Base-by-base conservation (phyloP, 805 yeast species). In the Candida odintsovae region DNA sequence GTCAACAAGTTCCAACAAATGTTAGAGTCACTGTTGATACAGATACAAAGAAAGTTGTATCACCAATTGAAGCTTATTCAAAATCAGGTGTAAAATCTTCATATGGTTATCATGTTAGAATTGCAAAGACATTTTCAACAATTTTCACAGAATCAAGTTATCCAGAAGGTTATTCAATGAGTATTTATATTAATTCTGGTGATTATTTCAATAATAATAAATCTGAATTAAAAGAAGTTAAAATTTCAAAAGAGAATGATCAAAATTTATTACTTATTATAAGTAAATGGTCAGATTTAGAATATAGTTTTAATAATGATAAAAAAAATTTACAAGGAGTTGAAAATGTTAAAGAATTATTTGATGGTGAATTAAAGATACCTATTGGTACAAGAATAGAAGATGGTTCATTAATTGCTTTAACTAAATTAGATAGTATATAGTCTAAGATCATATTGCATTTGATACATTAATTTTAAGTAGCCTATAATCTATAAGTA, bases 1-100 rank as follows among this genome's bases (percentile, higher is more conserved):
- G 71, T 8, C 77, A 76, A 51, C 81, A 80, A 47, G 82, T 87
- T 4, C 96, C 96, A 3, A 75, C 79, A 0, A 80, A 86, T 55
- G 88, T 84, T 15, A 71, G 95, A 53, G 96, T 90, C 10, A 87
- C 95, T 0, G 87, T 90, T 2, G 88, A 90, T 57, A 51, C 80
- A 10, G 69, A 77, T 40, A 76, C 75, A 11, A 75, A 73, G 43
- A 75, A 73, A 45, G 77, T 88, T 12, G 94, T 87, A 0, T 77
- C 88, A 1, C 88, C 94, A 8, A 54, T 68, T 11, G 81, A 76
- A 42, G 95, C 94, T 0, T 86, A 87, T 54, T 68, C 66, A 1
- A 65, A 68, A 33, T 66, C 70, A 12, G 90, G 90, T 1, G 76
- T 78, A 18, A 75, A 74, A 48, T 69, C 79, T 2, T 70, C 84